phyloP scores from a whole-genome alignment of 2,329 filamentous ascomycete genomes.

The Stagonosporopsis tanaceti region DNA sequence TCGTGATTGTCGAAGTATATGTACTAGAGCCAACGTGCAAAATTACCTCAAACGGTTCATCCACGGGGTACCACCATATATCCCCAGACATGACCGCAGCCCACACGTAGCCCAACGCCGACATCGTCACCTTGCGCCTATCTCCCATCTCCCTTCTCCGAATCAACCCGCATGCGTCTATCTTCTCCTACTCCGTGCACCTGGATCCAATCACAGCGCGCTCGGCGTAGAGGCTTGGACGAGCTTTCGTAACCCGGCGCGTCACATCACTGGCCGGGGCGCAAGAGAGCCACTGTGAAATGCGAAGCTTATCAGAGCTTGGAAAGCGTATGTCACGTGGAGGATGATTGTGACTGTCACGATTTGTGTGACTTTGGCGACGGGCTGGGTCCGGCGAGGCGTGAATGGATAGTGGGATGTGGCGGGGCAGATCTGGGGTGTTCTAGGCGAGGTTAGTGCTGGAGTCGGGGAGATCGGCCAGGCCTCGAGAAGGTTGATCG shows the following conservation, averaged over 20 bases:
- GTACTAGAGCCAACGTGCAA: neutral
- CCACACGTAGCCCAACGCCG: constrained; percentile 17
- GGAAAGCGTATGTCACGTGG: constrained; percentile 12
- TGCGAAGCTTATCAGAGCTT: constrained; percentile 19
- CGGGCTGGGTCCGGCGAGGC: constrained; percentile 10
- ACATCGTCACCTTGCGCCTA: constrained; percentile 21
- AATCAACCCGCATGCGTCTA: constrained; percentile 18
- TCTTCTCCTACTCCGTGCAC: constrained; percentile 11
- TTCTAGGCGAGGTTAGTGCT: constrained; percentile 10
- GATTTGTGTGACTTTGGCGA: constrained; percentile 15
- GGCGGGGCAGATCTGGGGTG: constrained; percentile 15
- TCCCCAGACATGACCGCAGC: constrained; percentile 6
- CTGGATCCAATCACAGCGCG: constrained; percentile 20
- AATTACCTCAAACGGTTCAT: constrained; percentile 11
- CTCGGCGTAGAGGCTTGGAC: constrained; percentile 13
- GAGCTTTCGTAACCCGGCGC: constrained; percentile 18
- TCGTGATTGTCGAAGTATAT: neutral
- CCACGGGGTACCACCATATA: constrained; percentile 19
- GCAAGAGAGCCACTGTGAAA: constrained; percentile 11
- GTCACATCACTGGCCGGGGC: constrained; percentile 12
- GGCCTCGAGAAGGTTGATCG: constrained; percentile 18
- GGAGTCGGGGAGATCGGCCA: constrained; percentile 19
- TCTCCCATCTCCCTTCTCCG: constrained; percentile 10
- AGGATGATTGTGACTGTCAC: constrained; percentile 7
- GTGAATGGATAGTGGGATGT: constrained; percentile 6